Conservation (phyloP, 331 rosid species). For the Erythrophleum ivorense region DNA sequence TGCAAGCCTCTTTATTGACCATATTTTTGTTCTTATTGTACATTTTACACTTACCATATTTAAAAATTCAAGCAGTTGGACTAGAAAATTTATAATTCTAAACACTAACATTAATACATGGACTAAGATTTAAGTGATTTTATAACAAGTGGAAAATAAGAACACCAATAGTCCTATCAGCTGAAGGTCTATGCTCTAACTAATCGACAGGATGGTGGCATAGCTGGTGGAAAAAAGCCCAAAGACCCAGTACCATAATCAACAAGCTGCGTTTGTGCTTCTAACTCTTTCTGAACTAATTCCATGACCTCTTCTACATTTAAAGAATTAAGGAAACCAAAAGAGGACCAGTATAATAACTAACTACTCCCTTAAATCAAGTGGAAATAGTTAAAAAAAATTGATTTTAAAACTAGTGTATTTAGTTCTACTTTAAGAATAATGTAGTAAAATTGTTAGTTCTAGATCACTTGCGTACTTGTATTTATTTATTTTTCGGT, state of each 20-base stretch:
- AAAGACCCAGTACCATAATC: constrained; percentile 96
- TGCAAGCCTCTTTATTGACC: too few species aligned
- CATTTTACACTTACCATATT: neutral
- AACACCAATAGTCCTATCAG: constrained; percentile 27
- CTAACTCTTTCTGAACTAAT: constrained; percentile 91
- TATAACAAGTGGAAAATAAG: constrained; percentile 28
- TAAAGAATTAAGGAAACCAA: constrained; percentile 54
- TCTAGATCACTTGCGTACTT: neutral
- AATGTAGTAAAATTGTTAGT: neutral
- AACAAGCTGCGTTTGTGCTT: constrained; percentile 95
- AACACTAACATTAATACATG: neutral
- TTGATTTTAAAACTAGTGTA: neutral
- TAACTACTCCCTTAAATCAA: neutral
- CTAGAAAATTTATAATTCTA: neutral
- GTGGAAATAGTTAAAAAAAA: too few species aligned
- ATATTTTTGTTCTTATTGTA: too few species aligned
- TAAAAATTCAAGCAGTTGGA: constrained; percentile 4
- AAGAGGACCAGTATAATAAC: constrained; percentile 4
- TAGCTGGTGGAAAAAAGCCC: constrained; percentile 77
- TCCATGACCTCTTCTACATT: constrained; percentile 97
- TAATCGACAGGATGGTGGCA: constrained; percentile 77
- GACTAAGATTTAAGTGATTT: neutral
- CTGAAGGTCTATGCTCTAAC: constrained; percentile 29
- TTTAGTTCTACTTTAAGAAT: neutral
- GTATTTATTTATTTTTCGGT: constrained; percentile 1